Evolutionary conservation across 2,329 filamentous ascomycete species (phyloP), one percentile per base, ranked within the genome.

Genomic region (Diaporthe longicolla): DNA sequence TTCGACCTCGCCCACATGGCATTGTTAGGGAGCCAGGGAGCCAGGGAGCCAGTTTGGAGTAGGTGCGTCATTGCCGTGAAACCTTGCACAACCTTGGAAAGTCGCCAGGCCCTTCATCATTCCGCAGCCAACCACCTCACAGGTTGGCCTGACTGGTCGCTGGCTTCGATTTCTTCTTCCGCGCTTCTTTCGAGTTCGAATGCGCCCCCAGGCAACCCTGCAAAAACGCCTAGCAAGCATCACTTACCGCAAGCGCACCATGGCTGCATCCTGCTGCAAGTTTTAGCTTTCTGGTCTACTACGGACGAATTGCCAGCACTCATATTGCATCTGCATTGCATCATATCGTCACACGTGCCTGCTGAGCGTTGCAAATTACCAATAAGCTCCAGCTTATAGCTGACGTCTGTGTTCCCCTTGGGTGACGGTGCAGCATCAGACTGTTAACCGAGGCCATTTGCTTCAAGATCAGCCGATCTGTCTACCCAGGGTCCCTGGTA

Each of bases 1-100:
- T 70, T 72, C 45, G 57, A 57, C 73, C 58, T 65, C 50, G 43
- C 66, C 74, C 74, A 75, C 74, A 75, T 75, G 74, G 74, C 74
- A 66, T 61, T 66, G 45, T 50, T 24, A 69, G 48, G 57, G 35
- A 63, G 57, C n/a, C 68, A 69, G 71, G 61, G 74, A 73, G 74
- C 71, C 59, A 70, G 68, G 43, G 74, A 73, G 74, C 72, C 59
- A 70, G 68, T 45, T 66, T 54, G 71, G 58, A 73, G 65, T 71
- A 68, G 73, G 73, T 68, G 57, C 54, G 58, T 73, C 71, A 63
- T 70, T 61, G 63, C 71, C 66, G 66, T 73, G 71, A 40, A 68
- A 68, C 63, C 63, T 68, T 68, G 63, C 63, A 68, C 63, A 54
- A 68, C 70, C 45, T 71, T 71, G 58, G 57, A 54, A 54, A 35